Evolutionary conservation across 768 basidiomycete genomes (phyloP).

Genomic region (Vararia minispora): DNA sequence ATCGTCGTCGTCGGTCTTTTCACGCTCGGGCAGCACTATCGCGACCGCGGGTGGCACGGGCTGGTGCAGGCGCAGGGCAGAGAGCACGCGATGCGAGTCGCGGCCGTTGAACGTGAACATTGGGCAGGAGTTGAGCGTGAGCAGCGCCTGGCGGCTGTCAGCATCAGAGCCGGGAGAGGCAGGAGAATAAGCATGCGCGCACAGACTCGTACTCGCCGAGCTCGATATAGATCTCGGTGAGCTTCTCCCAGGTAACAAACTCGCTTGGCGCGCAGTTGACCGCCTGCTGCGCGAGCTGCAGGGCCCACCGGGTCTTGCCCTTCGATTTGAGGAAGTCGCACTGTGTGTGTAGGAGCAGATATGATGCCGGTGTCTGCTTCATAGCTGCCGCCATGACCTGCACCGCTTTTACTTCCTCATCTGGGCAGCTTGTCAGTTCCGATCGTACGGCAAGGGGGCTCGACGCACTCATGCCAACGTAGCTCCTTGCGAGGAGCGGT

Average conservation of each 20-base stretch:
- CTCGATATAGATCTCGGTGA: constrained; percentile 92
- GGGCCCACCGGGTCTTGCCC: constrained; percentile 77
- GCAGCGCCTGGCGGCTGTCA: constrained; percentile 41
- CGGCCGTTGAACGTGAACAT: constrained; percentile 99
- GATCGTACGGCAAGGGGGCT: background rate
- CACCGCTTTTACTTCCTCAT: constrained; percentile 97
- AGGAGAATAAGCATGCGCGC: constrained; percentile 3
- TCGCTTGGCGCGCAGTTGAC: constrained; percentile 98
- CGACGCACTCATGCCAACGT: constrained; percentile 92
- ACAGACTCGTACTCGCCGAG: constrained; percentile 73
- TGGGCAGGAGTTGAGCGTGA: constrained; percentile 97
- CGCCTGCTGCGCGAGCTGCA: constrained; percentile 85
- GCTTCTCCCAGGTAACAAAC: constrained; percentile 97
- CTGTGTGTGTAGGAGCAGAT: constrained; percentile 88
- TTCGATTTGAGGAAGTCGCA: constrained; percentile 89
- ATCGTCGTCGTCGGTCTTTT: constrained; percentile 77
- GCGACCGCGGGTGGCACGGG: constrained; percentile 80
- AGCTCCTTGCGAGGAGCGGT: constrained; percentile 76
- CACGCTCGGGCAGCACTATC: constrained; percentile 81
- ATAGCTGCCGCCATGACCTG: constrained; percentile 85
- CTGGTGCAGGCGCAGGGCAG: constrained; percentile 71
- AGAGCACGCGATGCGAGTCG: constrained; percentile 78
- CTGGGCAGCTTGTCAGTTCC: constrained; percentile 27
- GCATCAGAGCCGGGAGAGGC: background rate
- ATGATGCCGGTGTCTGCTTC: constrained; percentile 80